Percentiles rank a stretch among this genome's conserved stretches.
Evolutionary conservation across 2,329 filamentous ascomycete species (phyloP).

Genomic region (Elsinoe batatas): DNA sequence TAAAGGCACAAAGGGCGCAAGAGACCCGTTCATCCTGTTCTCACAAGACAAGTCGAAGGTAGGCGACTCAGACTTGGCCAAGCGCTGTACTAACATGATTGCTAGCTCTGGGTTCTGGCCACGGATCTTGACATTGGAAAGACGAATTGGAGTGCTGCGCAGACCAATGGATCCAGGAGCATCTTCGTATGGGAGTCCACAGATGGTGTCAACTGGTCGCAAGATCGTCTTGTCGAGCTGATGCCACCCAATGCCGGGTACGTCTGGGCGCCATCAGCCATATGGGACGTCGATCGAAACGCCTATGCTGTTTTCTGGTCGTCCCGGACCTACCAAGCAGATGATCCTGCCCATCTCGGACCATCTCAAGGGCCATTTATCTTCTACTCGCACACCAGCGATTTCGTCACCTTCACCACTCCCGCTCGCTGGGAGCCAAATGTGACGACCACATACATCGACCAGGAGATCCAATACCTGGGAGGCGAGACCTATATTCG

Average conservation of each 20-base stretch:
- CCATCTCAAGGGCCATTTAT: constrained; percentile 31
- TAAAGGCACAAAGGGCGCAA: constrained; percentile 42
- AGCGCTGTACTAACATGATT: not conserved
- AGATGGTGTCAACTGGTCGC: constrained; percentile 41
- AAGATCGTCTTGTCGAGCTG: constrained; percentile 36
- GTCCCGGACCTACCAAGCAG: constrained; percentile 35
- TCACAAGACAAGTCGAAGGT: constrained; percentile 3
- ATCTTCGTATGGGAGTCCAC: constrained; percentile 49
- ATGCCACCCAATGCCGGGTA: constrained; percentile 38
- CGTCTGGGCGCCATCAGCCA: constrained; percentile 49
- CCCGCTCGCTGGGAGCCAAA: constrained; percentile 42
- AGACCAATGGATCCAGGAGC: constrained; percentile 41
- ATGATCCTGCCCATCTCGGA: constrained; percentile 40
- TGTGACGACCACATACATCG: constrained; percentile 41
- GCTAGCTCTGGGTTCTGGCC: constrained; percentile 37
- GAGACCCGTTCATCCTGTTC: constrained; percentile 42
- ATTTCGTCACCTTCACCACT: constrained; percentile 44
- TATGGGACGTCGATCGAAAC: constrained; percentile 41
- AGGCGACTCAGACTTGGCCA: not conserved
- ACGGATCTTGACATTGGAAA: constrained; percentile 29
- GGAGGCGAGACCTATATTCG: constrained; percentile 35
- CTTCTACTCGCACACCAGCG: constrained; percentile 46
- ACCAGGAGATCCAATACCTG: constrained; percentile 46
- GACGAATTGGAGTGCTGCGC: constrained; percentile 41
- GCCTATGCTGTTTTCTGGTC: constrained; percentile 44